Evolutionary conservation across 129 eudicot species (phyloP).

Genomic region (Flaveria bidentis): DNA sequence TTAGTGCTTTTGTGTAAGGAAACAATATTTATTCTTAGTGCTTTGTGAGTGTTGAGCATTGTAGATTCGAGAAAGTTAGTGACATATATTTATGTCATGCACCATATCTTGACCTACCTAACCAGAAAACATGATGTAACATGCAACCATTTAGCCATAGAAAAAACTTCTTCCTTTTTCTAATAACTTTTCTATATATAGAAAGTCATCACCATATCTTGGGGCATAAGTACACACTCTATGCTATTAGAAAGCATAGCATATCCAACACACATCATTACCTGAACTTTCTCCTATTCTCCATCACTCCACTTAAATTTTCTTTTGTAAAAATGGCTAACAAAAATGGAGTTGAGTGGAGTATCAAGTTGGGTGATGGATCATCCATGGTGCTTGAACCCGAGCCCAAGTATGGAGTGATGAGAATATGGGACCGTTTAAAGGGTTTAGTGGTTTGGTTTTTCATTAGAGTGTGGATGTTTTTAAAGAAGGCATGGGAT

Average conservation of each 20-base stretch:
- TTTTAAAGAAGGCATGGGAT: slow-evolving; percentile 46
- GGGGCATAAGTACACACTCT: slow-evolving; percentile 29
- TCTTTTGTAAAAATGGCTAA: slow-evolving; percentile 8
- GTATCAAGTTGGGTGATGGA: slow-evolving; percentile 29
- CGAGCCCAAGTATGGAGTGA: background rate
- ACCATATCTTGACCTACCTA: slow-evolving; percentile 50
- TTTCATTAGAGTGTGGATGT: slow-evolving; percentile 15
- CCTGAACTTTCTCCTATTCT: background rate
- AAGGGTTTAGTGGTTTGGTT: slow-evolving; percentile 24
- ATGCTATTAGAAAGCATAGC: slow-evolving; percentile 20
- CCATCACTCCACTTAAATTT: background rate
- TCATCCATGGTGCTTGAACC: slow-evolving; percentile 12
- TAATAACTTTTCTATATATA: slow-evolving; percentile 9
- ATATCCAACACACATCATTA: slow-evolving; percentile 21
- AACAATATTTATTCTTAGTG: slow-evolving; percentile 36
- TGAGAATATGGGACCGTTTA: slow-evolving; percentile 12
- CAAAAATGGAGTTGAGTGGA: slow-evolving; percentile 44
- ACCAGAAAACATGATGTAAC: slow-evolving; percentile 38
- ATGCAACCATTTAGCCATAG: slow-evolving; percentile 11
- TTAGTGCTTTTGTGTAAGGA: slow-evolving; percentile 35
- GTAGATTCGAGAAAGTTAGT: slow-evolving; percentile 32
- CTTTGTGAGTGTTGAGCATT: slow-evolving; percentile 48
- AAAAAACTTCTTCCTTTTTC: slow-evolving; percentile 20
- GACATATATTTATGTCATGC: slow-evolving; percentile 40
- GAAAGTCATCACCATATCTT: slow-evolving; percentile 31